Conservation (phyloP, 2,329 filamentous ascomycete genomes). For the Cercospora berteroae region DNA sequence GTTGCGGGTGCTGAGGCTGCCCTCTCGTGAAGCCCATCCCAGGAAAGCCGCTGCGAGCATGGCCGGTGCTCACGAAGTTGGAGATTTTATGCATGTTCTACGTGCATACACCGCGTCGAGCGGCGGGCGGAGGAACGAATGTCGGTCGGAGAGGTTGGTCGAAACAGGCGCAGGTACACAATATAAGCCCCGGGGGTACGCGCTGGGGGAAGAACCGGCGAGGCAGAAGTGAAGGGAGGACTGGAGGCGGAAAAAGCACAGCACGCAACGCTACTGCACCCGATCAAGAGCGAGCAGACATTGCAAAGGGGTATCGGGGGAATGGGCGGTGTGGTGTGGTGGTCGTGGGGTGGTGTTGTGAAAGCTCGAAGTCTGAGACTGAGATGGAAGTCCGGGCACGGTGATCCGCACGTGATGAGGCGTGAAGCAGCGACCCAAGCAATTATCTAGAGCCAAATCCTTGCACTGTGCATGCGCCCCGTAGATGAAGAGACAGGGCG, state of each 20-base stretch:
- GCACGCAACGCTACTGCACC: conserved; percentile 23
- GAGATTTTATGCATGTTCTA: conserved; percentile 64
- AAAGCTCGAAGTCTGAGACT: conserved; percentile 9
- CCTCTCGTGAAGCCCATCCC: conserved; percentile 60
- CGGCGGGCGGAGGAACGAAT: conserved; percentile 16
- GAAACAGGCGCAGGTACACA: conserved; percentile 6
- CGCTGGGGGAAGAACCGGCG: neutral
- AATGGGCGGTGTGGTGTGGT: conserved; percentile 17
- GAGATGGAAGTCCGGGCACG: neutral
- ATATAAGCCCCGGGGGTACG: conserved; percentile 1
- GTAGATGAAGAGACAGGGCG: neutral
- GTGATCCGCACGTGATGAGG: neutral
- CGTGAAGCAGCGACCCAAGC: conserved; percentile 1
- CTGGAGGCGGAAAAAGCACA: conserved; percentile 13
- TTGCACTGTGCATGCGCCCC: neutral
- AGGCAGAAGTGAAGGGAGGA: conserved; percentile 17
- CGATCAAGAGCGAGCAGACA: conserved; percentile 27
- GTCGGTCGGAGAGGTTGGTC: conserved; percentile 12
- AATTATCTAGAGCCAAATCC: neutral
- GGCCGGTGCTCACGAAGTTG: conserved; percentile 59
- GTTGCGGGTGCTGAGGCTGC: conserved; percentile 48
- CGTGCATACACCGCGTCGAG: conserved; percentile 22
- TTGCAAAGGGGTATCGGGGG: conserved; percentile 11
- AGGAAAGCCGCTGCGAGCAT: conserved; percentile 65
- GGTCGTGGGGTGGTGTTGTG: conserved; percentile 11